phyloP scores from a whole-genome alignment of 169 alveolate species.

The Eimeria brunetti region DNA sequence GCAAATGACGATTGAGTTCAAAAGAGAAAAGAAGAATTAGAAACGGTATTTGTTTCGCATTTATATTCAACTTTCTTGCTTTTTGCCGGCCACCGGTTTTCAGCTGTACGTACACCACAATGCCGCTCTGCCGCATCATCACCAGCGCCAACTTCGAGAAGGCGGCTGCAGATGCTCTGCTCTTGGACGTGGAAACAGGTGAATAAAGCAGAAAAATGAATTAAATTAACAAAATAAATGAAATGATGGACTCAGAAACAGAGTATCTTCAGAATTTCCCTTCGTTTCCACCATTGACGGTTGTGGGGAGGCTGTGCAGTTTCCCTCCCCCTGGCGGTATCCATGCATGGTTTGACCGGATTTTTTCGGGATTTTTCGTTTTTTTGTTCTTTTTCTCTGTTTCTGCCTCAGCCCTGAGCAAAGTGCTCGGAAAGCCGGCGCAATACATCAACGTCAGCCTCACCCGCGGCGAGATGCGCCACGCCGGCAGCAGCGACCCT shows the following conservation, averaged over 20 bases:
- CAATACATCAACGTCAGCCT: conserved; percentile 40
- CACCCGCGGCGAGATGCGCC: conserved; percentile 26
- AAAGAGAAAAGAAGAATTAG: neutral
- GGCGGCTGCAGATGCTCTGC: conserved; percentile 40
- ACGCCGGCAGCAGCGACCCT: conserved; percentile 64
- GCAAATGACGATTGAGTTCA: neutral
- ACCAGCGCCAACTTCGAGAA: neutral
- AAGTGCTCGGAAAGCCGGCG: conserved; percentile 38
- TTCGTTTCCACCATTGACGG: neutral
- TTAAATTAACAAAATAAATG: neutral
- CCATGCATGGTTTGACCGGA: neutral
- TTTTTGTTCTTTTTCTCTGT: neutral
- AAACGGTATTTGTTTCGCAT: neutral
- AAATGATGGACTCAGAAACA: neutral
- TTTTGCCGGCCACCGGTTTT: neutral
- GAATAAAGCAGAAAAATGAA: no score
- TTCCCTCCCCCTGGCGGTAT: neutral
- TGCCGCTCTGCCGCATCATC: conserved; percentile 58
- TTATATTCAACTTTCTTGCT: neutral
- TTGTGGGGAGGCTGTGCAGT: neutral
- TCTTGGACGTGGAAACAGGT: conserved; percentile 39
- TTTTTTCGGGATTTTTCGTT: no score
- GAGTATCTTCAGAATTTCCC: neutral
- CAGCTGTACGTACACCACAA: neutral
- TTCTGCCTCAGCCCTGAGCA: conserved; percentile 23